Evolutionary conservation across 495 filamentous ascomycete species (phyloP).

Genomic region (Lasiosphaeriaceae sp.): DNA sequence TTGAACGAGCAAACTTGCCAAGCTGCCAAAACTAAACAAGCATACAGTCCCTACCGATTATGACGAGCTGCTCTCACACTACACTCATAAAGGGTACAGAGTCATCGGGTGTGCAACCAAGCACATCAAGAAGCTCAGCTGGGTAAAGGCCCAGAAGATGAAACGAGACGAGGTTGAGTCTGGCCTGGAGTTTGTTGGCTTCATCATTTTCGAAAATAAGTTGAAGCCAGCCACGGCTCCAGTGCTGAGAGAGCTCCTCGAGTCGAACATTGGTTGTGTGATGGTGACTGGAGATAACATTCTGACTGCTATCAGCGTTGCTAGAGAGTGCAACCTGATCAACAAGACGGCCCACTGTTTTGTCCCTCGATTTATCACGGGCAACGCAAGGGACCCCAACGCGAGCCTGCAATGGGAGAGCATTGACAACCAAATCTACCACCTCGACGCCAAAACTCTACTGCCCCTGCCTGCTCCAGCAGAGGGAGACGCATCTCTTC

Average conservation of each 20-base stretch:
- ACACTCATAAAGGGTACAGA: slow-evolving; percentile 92
- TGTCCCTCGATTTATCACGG: slow-evolving; percentile 80
- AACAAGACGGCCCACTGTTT: slow-evolving; percentile 81
- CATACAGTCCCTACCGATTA: slow-evolving; percentile 80
- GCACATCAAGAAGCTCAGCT: slow-evolving; percentile 78
- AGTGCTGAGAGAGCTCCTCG: slow-evolving; percentile 76
- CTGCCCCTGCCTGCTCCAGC: slow-evolving; percentile 66
- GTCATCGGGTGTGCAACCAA: slow-evolving; percentile 97
- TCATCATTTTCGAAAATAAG: slow-evolving; percentile 99
- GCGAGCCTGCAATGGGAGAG: slow-evolving; percentile 83
- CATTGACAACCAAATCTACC: slow-evolving; percentile 74
- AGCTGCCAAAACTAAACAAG: slow-evolving; percentile 7
- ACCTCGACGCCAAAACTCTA: slow-evolving; percentile 72
- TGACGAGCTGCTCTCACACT: slow-evolving; percentile 79
- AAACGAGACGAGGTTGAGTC: slow-evolving; percentile 78
- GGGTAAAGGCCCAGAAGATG: slow-evolving; percentile 94
- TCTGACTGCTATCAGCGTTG: slow-evolving; percentile 93
- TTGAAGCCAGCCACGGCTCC: slow-evolving; percentile 76
- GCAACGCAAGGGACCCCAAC: slow-evolving; percentile 64
- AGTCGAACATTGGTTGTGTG: slow-evolving; percentile 81
- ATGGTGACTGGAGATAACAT: slow-evolving; percentile 99
- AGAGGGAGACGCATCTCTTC: slow-evolving; percentile 74
- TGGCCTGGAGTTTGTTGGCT: slow-evolving; percentile 80
- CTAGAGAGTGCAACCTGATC: slow-evolving; percentile 84
- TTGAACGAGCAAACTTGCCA: not conserved